Evolutionary conservation across 257 asterid genomes (phyloP).

Genomic region (Solanum acaule): DNA sequence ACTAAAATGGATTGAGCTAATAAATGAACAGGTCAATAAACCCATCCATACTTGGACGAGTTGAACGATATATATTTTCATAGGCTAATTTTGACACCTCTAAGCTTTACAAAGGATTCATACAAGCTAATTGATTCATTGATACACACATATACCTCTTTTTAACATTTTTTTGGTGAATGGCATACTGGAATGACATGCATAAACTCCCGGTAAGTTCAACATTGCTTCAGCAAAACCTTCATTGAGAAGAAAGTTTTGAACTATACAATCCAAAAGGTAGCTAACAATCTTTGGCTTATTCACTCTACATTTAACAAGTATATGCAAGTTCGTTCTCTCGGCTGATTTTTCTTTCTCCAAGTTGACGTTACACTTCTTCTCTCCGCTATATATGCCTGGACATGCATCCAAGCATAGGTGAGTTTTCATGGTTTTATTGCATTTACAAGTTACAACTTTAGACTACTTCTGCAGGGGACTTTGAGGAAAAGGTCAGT

Average conservation of each 20-base stretch:
- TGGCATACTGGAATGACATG: not conserved
- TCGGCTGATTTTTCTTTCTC: not conserved
- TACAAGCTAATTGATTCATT: not conserved
- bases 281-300: not conserved
- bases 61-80: no score
- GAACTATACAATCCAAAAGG: not conserved
- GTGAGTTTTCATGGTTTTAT: not conserved
- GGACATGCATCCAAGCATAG: no score
- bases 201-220: not conserved
- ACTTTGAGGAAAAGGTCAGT: constrained; percentile 59
- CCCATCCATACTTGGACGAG: no score
- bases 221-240: not conserved
- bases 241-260: not conserved
- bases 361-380: no score
- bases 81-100: no score
- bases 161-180: not conserved
- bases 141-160: not conserved
- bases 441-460: not conserved
- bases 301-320: not conserved
- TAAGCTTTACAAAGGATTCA: no score
- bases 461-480: constrained; percentile 38
- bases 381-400: no score
- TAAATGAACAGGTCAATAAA: no score
- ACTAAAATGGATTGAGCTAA: no score
- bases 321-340: not conserved